phyloP scores from a whole-genome alignment of 768 basidiomycete genomes.

The Auriculariales sp. region DNA sequence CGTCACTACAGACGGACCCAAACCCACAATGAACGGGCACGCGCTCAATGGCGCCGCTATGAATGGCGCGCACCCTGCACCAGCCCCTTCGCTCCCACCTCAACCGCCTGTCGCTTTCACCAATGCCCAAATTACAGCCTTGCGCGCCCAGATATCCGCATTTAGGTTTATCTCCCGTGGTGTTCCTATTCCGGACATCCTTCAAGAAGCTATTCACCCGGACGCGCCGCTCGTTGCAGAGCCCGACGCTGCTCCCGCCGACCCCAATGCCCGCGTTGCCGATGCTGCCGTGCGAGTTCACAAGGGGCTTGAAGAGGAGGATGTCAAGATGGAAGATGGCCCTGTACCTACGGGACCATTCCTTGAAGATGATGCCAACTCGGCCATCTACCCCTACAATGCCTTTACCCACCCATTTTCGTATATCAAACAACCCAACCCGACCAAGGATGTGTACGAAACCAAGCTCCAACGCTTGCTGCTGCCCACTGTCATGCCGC shows the following conservation, averaged over 20 bases:
- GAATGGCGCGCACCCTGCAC: constrained; percentile 27
- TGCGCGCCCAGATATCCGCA: constrained; percentile 74
- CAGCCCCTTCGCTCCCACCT: constrained; percentile 39
- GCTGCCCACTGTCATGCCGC: constrained; percentile 83
- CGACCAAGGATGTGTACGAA: constrained; percentile 43
- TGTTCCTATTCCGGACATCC: constrained; percentile 47
- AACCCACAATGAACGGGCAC: constrained; percentile 21
- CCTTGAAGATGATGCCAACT: constrained; percentile 65
- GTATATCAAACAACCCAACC: constrained; percentile 57
- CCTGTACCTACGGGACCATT: constrained; percentile 61
- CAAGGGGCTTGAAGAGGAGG: constrained; percentile 29
- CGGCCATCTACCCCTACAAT: constrained; percentile 85
- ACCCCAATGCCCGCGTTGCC: constrained; percentile 37
- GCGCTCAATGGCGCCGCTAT: background rate
- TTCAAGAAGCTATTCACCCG: constrained; percentile 49
- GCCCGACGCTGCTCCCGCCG: constrained; percentile 27
- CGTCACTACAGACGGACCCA: constrained; percentile 19
- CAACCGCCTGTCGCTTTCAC: constrained; percentile 66
- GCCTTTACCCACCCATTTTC: constrained; percentile 59
- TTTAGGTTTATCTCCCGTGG: constrained; percentile 59
- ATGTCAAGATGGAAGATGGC: constrained; percentile 19
- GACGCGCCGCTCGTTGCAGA: constrained; percentile 38
- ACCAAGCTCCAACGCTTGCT: constrained; percentile 68
- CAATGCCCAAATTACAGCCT: constrained; percentile 52
- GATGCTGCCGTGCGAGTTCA: constrained; percentile 64